Evolutionary conservation across 108 stramenopile genomes (phyloP), one percentile per base, ranked within the genome.

Genomic region (Cyclotella distinguenda): DNA sequence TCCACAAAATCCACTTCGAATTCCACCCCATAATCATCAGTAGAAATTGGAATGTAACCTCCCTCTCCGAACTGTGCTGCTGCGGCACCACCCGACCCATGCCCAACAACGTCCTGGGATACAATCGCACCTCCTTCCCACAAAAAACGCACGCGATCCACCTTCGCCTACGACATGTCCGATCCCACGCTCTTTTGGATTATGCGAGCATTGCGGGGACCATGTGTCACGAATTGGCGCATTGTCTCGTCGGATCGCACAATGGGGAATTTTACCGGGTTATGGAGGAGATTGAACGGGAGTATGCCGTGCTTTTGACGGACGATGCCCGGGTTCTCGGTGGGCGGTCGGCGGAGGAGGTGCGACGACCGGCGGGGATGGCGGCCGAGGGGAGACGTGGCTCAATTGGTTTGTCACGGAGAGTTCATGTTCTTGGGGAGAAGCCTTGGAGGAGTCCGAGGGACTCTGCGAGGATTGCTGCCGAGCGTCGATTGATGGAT

Each of bases 211-310:
- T 89, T 9, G 86, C 91, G 0, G 88, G 86, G 6, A 89, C 88
- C 18, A 87, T 93, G 86, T 84, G 86, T 8, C 91, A 93, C 59
- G 91, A 93, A 64, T 46, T 89, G 33, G 82, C 82, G 4, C 91
- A 90, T 77, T 88, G 85, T 60, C 76, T 70, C 0, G 64, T 78
- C 45, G 81, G 73, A 15, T 57, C 69, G 44, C 91, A 87, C 60
- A 73, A 81, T 73, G 69, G 70, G 7, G 36, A 49, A 27, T 93
- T 93, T 80, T 90, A 86, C 48, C 68, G 84, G 36, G 70, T 87
- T 8, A 93, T 93, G 91, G 86, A 90, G 40, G 89, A 90, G 63
- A 89, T 93, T 38, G 74, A 81, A 30, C 84, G 84, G 46, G 79
- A 89, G 68, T 84, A 85, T 73, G 75, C 72, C 0, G 34, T 51